Conservation (phyloP, 2,329 filamentous ascomycete species). For the Sordariomycetes sp. region DNA sequence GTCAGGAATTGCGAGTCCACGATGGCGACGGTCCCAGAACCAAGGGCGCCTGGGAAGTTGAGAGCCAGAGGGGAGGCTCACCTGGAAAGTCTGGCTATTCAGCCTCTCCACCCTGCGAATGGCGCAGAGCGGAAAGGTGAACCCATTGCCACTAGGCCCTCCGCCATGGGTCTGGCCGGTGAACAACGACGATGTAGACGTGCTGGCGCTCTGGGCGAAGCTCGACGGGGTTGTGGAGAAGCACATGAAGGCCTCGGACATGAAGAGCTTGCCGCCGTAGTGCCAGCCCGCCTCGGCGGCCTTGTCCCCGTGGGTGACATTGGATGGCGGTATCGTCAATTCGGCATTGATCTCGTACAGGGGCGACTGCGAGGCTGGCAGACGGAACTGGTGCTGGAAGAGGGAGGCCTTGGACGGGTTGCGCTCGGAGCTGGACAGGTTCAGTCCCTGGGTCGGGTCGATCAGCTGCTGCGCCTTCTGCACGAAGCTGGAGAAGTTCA, state of each 20-base stretch:
- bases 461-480: conserved; percentile 94
- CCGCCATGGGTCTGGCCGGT: conserved; percentile 89
- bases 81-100: conserved; percentile 79
- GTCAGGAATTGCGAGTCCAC: neutral
- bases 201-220: conserved; percentile 71
- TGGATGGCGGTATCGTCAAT: conserved; percentile 72
- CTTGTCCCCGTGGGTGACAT: conserved; percentile 56
- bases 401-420: conserved; percentile 85
- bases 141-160: conserved; percentile 88
- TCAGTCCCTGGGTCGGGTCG: conserved; percentile 70
- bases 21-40: neutral
- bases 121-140: conserved; percentile 84
- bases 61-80: conserved; percentile 16
- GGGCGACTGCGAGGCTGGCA: conserved; percentile 84
- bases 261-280: conserved; percentile 84
- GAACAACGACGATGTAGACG: conserved; percentile 70
- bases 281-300: conserved; percentile 67
- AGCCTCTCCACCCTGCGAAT: conserved; percentile 87
- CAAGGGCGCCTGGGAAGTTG: neutral
- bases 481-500: conserved; percentile 66
- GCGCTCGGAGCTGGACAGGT: conserved; percentile 61
- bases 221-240: conserved; percentile 91
- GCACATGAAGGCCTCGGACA: conserved; percentile 91
- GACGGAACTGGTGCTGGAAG: conserved; percentile 93
- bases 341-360: conserved; percentile 95